Percentiles rank a stretch among this genome's conserved stretches.
Conservation (phyloP, 208 protist species). For the Crithidia brevicula region DNA sequence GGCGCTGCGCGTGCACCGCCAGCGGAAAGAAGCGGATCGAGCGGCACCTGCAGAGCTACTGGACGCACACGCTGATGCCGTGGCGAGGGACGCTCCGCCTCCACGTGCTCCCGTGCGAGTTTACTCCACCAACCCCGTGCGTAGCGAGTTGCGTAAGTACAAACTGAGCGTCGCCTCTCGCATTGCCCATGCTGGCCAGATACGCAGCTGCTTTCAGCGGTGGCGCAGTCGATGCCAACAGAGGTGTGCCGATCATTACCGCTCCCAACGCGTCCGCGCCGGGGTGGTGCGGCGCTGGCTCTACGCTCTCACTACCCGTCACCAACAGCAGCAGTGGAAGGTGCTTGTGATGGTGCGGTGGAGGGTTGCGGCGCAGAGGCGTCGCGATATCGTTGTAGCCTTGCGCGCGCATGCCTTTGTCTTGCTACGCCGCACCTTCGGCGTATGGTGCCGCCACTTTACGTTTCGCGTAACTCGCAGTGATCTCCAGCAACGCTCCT, state of each 20-base stretch:
- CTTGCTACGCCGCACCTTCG: conserved; percentile 17
- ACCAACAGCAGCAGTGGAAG: conserved; percentile 2
- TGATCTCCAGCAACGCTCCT: conserved; percentile 17
- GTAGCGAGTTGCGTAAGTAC: conserved; percentile 22
- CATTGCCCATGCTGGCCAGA: conserved; percentile 8
- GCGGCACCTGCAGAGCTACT: neutral
- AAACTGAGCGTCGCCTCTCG: conserved; percentile 4
- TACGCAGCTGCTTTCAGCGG: conserved; percentile 17
- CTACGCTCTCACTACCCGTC: conserved; percentile 14
- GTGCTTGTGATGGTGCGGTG: conserved; percentile 17
- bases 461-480: conserved; percentile 1
- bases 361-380: neutral
- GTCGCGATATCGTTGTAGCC: conserved; percentile 9
- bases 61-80: neutral
- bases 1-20: conserved; percentile 18
- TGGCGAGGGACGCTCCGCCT: neutral
- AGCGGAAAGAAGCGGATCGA: conserved; percentile 1
- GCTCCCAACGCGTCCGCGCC: neutral
- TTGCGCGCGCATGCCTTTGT: conserved; percentile 8
- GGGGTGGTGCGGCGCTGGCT: conserved; percentile 13
- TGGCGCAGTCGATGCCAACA: conserved; percentile 13
- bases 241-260: conserved; percentile 15
- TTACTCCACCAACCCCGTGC: neutral
- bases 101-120: conserved; percentile 18
- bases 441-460: conserved; percentile 7